Evolutionary conservation across 306 rosid species (phyloP), one percentile per base, ranked within the genome.

Genomic region (Bauhinia variegata): DNA sequence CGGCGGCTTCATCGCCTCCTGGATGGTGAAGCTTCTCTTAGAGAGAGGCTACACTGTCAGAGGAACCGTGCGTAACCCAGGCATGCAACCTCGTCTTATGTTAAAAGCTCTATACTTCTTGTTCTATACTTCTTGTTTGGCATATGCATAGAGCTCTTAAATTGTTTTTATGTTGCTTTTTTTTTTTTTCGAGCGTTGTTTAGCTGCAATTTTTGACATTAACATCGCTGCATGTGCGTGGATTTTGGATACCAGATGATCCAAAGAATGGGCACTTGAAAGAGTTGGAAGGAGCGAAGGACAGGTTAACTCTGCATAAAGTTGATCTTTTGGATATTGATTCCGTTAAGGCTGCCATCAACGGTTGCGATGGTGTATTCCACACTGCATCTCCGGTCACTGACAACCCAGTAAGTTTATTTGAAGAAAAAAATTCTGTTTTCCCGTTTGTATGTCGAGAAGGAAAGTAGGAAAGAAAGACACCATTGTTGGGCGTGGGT

Each of bases 1-100:
- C 10, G 97, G 92, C 0, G 99, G 99, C 13, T 93, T 88, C 81
- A 90, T 93, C 52, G 99, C 97, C 11, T 90, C 99, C 6, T 93
- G 99, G 97, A 80, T 88, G 0, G 97, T 90, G 1, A 88, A 86
- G 28, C 85, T 86, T 39, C 86, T 93, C 12, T 82, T 93, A 0
- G 76, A 85, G 47, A 85, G 78, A 81, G 96, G 95, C 15, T 93
- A 93, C 80, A 67, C 66, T 39, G 99, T 93, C 4, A 81, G 75
- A 78, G 99, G 97, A 70, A 93, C 99, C 41, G 67, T 89, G 7
- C 61, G 96, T 70, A 93, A 89, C 68, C 96, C 98, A 70, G 97
- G 97, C 82, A 34, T 54, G 61, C 30, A 4, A 4, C 31, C 7
- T 12, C 15, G 18, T 6, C 55, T 16, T 36, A 5, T 36, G 9